phyloP scores from a whole-genome alignment of 2,329 filamentous ascomycete genomes.

The Colletotrichum noveboracense region DNA sequence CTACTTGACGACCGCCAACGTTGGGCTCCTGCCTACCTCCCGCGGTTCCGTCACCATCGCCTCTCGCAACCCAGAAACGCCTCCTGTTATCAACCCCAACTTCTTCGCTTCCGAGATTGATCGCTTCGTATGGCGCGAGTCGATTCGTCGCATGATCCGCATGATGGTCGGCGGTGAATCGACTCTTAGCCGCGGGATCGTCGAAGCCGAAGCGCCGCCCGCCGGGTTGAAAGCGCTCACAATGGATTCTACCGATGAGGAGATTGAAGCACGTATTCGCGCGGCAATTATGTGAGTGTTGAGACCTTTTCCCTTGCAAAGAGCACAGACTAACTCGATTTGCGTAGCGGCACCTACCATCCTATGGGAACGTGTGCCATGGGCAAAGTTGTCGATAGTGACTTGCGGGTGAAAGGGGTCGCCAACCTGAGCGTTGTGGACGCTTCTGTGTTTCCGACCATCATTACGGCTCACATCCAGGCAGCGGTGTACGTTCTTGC shows the following conservation, averaged over 20 bases:
- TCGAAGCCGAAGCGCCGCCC: background rate
- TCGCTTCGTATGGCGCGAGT: conserved; percentile 31
- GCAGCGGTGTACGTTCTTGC: background rate
- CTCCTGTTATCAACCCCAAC: conserved; percentile 33
- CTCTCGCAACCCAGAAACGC: conserved; percentile 21
- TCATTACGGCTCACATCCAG: background rate
- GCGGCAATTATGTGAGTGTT: background rate
- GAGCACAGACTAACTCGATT: background rate
- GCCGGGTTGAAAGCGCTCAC: background rate
- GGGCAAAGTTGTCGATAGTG: conserved; percentile 32
- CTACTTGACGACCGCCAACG: conserved; percentile 23
- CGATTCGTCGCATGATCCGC: conserved; percentile 26
- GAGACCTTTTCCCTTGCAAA: background rate
- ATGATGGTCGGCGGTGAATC: conserved; percentile 24
- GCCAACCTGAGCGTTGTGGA: conserved; percentile 41
- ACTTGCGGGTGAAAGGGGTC: conserved; percentile 41
- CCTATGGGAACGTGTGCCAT: background rate
- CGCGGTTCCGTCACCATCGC: conserved; percentile 29
- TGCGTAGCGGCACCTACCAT: background rate
- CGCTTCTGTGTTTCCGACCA: conserved; percentile 39
- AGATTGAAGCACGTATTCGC: background rate
- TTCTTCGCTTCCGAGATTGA: conserved; percentile 34
- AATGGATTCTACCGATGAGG: background rate
- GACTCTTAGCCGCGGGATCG: conserved; percentile 13
- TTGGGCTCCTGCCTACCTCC: conserved; percentile 30